Conservation (phyloP, 106 monocot genomes). For the Acanthochlamys bracteata region DNA sequence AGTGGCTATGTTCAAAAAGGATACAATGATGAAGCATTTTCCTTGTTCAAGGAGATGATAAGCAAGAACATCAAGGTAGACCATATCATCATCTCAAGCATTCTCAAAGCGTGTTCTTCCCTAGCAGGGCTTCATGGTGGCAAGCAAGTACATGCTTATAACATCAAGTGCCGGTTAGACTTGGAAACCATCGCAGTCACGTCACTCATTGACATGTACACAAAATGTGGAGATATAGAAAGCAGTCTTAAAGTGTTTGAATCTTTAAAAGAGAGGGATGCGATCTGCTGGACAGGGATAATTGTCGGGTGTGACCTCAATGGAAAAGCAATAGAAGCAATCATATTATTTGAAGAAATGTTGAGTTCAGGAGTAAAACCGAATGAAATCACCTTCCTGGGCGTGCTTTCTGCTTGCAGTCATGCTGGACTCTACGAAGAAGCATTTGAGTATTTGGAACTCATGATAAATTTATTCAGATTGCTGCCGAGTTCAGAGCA, state of each 20-base stretch:
- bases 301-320: constrained; percentile 60
- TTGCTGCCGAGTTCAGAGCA: constrained; percentile 44
- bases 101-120: constrained; percentile 48
- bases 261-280: constrained; percentile 20
- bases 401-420: constrained; percentile 66
- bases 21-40: constrained; percentile 30
- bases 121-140: constrained; percentile 30
- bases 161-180: constrained; percentile 35
- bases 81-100: constrained; percentile 32
- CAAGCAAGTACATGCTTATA: constrained; percentile 42
- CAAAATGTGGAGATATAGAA: constrained; percentile 61
- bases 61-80: constrained; percentile 16
- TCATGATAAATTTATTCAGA: constrained; percentile 23
- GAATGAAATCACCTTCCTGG: constrained; percentile 55
- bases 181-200: constrained; percentile 26
- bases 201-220: constrained; percentile 66
- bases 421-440: constrained; percentile 55
- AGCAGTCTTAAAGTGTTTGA: constrained; percentile 30
- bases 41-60: constrained; percentile 47
- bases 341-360: constrained; percentile 44
- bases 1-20: constrained; percentile 37
- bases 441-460: constrained; percentile 32
- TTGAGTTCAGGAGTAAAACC: constrained; percentile 33
- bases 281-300: constrained; percentile 49
- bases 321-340: constrained; percentile 52